Evolutionary conservation across 1,284 basidiomycete genomes (phyloP).

Genomic region (Abortiporus biennis): DNA sequence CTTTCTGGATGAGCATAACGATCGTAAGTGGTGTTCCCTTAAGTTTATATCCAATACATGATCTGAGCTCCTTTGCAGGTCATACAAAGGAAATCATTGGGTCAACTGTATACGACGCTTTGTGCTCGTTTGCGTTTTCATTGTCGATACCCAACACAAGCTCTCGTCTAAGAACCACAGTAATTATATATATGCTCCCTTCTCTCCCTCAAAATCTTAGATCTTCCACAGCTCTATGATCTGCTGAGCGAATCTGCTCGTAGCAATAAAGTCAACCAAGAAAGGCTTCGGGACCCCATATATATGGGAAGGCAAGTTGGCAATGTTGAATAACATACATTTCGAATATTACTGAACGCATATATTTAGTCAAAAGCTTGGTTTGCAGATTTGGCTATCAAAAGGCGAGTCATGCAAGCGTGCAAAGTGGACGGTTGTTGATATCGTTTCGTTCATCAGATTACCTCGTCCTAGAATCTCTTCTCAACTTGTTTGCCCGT

Average conservation of each 20-base stretch:
- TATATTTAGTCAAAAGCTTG: slow-evolving; percentile 19
- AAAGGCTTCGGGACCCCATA: slow-evolving; percentile 18
- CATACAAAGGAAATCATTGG: slow-evolving; percentile 22
- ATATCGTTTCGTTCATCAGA: slow-evolving; percentile 28
- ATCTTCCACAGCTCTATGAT: slow-evolving; percentile 22
- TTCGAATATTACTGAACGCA: slow-evolving; percentile 4
- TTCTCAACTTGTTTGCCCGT: slow-evolving; percentile 50
- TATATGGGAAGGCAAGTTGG: slow-evolving; percentile 23
- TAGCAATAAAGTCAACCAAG: slow-evolving; percentile 22
- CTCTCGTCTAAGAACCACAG: slow-evolving; percentile 24
- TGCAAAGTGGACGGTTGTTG: neutral
- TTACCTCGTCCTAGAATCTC: slow-evolving; percentile 48
- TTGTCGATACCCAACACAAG: slow-evolving; percentile 20
- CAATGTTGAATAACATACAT: neutral
- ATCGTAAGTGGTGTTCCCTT: slow-evolving; percentile 8
- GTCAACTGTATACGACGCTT: slow-evolving; percentile 19
- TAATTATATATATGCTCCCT: slow-evolving; percentile 12
- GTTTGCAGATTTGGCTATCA: slow-evolving; percentile 24
- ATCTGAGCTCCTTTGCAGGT: slow-evolving; percentile 5
- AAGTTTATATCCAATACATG: neutral
- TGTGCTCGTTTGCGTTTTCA: slow-evolving; percentile 27
- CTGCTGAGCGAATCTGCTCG: slow-evolving; percentile 25
- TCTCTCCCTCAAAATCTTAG: neutral
- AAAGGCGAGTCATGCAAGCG: slow-evolving; percentile 18
- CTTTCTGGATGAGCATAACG: slow-evolving; percentile 17